phyloP scores from a whole-genome alignment of 2,329 filamentous ascomycete species.

The Trichophyton mentagrophytes region DNA sequence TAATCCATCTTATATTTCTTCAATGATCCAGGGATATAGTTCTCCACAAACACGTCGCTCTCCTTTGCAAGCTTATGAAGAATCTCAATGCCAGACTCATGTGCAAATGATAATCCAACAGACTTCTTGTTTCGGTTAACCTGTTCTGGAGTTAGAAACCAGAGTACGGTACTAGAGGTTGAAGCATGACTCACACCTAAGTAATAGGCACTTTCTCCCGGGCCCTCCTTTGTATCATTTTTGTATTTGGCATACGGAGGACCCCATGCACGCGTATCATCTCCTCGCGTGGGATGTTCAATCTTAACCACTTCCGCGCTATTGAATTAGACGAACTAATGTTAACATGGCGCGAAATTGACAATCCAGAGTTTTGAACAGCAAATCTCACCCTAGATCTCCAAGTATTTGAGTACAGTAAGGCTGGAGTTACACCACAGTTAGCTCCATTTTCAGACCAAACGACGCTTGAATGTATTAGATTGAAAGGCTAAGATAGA shows the following conservation, averaged over 20 bases:
- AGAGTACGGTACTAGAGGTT: background rate
- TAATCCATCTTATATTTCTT: constrained; percentile 91
- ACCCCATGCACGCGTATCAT: constrained; percentile 93
- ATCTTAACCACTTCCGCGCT: constrained; percentile 96
- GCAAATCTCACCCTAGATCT: constrained; percentile 61
- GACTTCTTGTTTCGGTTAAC: constrained; percentile 97
- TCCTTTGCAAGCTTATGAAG: constrained; percentile 71
- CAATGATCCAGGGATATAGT: constrained; percentile 81
- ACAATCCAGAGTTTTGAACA: background rate
- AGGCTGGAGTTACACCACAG: constrained; percentile 45
- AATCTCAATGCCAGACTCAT: constrained; percentile 69
- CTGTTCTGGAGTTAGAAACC: constrained; percentile 33
- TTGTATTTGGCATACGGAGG: constrained; percentile 80
- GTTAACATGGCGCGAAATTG: background rate
- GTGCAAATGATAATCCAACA: constrained; percentile 77
- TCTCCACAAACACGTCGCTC: constrained; percentile 90
- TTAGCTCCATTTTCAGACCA: background rate
- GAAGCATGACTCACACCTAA: constrained; percentile 50
- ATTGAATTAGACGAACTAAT: constrained; percentile 7
- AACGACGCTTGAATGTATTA: background rate
- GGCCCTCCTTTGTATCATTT: constrained; percentile 43
- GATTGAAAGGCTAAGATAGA: background rate
- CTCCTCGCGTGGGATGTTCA: constrained; percentile 79
- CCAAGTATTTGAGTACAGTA: constrained; percentile 96
- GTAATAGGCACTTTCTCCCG: constrained; percentile 92